A percentile compares a stretch with the other conserved stretches of the same genome.
Evolutionary conservation across 2,329 filamentous ascomycete genomes (phyloP).

Genomic region (Alternaria brassicicola): DNA sequence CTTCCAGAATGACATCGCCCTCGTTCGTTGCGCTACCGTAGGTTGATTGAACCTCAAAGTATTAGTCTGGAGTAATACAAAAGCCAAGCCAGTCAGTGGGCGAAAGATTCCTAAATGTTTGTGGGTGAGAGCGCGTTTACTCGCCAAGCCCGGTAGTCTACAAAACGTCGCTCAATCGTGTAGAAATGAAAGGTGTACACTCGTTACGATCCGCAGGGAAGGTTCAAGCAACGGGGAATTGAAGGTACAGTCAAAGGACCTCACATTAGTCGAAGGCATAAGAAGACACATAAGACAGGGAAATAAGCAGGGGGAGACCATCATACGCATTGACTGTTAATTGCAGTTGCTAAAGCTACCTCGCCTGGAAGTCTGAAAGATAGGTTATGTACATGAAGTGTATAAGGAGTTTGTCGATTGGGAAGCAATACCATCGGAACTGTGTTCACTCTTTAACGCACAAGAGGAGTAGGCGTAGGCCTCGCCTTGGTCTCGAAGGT

Average conservation of each 20-base stretch:
- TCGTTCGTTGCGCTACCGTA: no score
- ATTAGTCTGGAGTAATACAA: no score
- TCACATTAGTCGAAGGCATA: no score
- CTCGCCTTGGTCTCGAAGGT: constrained; percentile 32
- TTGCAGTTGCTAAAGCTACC: background rate
- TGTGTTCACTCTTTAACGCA: constrained; percentile 2
- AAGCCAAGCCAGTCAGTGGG: no score
- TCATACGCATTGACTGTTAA: background rate
- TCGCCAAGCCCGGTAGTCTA: background rate
- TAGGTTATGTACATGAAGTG: background rate
- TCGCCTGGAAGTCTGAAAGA: background rate
- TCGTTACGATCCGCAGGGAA: no score
- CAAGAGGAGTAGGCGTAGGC: constrained; percentile 23
- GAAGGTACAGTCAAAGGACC: no score
- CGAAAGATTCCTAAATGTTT: no score
- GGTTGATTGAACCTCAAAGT: no score
- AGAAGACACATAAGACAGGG: background rate
- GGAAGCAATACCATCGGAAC: background rate
- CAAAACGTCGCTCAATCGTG: no score
- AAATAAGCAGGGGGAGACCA: background rate
- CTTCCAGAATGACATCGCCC: no score
- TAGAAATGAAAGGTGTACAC: background rate
- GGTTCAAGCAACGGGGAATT: no score
- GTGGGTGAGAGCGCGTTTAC: background rate
- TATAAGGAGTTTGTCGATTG: background rate